A percentile compares a stretch with the other conserved stretches of the same genome.
phyloP scores from a whole-genome alignment of 257 asterid genomes.

The Parsonsia alboflavescens region DNA sequence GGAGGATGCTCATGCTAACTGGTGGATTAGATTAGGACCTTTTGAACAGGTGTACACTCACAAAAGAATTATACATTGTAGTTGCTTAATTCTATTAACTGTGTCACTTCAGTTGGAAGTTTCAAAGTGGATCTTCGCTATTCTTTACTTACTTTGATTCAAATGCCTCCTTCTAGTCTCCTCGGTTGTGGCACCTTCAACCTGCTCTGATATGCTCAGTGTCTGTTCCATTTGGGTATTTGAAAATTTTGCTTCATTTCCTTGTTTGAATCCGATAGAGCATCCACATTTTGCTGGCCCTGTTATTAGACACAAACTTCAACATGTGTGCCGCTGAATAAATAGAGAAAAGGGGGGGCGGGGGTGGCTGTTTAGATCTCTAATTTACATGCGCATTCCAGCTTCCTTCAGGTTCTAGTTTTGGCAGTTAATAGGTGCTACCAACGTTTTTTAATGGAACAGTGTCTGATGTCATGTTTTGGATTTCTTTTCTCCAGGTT shows the following conservation, averaged over 20 bases:
- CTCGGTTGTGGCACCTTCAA: not conserved
- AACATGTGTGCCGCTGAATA: not conserved
- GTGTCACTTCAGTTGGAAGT: not conserved
- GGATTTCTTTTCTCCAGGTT: constrained; percentile 50
- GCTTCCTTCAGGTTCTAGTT: not conserved
- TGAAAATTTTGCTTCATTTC: not conserved
- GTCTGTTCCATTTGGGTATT: not conserved
- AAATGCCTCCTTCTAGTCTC: not conserved
- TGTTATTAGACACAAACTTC: not conserved
- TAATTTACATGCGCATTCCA: not conserved
- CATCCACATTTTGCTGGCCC: not conserved
- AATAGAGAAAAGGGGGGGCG: not conserved
- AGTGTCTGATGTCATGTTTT: constrained; percentile 10
- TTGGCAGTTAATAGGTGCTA: not conserved
- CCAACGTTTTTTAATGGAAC: not conserved
- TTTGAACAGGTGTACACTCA: too few species aligned
- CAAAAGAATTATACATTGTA: not conserved
- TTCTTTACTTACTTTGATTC: not conserved
- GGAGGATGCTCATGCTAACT: not conserved
- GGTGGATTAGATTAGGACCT: not conserved
- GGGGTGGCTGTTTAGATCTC: too few species aligned
- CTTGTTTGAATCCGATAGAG: not conserved
- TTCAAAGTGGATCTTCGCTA: not conserved
- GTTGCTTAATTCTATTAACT: not conserved
- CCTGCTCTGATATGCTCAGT: constrained; percentile 2